These are phyloP conservation scores for Trichosporon sp. DNA, from an alignment of 1,284 basidiomycete species.

Conservation along the genomic window DNA sequence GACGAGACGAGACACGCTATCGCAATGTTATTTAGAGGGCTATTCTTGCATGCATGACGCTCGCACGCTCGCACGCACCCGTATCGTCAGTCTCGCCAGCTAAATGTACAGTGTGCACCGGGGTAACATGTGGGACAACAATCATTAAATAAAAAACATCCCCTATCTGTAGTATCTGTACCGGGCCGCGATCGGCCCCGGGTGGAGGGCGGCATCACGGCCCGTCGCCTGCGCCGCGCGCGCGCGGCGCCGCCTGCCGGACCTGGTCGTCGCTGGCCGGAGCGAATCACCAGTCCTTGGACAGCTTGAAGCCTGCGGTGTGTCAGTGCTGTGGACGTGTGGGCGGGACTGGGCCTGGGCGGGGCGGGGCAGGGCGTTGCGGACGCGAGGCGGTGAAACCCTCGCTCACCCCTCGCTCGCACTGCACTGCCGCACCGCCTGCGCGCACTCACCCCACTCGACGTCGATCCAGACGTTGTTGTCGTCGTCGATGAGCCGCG, in stretches of 20 bases:
- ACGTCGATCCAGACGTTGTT: constrained; percentile 48
- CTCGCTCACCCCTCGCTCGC: neutral
- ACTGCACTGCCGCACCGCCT: neutral
- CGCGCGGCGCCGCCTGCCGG: too few species aligned
- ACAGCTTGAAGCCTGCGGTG: constrained; percentile 45
- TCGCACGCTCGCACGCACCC: neutral
- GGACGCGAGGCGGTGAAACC: constrained; percentile 4
- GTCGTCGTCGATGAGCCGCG: constrained; percentile 56
- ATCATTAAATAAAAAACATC: constrained; percentile 3
- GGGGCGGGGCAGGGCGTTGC: neutral
- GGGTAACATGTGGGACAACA: constrained; percentile 1
- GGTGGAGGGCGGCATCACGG: too few species aligned
- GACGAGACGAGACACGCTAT: too few species aligned
- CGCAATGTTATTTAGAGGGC: neutral
- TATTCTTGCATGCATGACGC: neutral
- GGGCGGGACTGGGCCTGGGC: too few species aligned
- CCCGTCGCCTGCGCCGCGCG: neutral
- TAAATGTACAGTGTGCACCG: neutral
- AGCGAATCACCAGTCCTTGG: constrained; percentile 45
- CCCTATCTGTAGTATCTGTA: neutral
- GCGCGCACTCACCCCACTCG: constrained; percentile 44
- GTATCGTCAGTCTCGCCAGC: neutral
- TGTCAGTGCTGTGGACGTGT: neutral
- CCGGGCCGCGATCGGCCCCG: neutral
- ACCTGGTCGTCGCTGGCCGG: neutral